Base-by-base conservation (phyloP, 192 early-diverging fungal species). In the Mortierella antarctica region DNA sequence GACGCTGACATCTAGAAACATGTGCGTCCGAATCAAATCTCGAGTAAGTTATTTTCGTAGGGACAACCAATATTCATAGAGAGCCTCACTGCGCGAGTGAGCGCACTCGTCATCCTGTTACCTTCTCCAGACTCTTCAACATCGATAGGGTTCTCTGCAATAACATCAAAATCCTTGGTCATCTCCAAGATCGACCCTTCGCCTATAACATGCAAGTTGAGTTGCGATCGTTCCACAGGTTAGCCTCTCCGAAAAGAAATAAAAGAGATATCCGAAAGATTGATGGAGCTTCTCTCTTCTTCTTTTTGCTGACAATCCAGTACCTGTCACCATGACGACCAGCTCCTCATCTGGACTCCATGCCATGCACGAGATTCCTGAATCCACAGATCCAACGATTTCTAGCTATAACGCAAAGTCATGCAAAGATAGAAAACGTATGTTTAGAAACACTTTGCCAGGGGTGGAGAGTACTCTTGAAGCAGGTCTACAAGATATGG, bases 261-360 rank as follows among this genome's bases (percentile, higher is more conserved):
- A 31, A 31, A 31, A 31, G 3, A 31, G 31, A 31, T 31, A 31
- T 1, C 31, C 1, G 31, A 31, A 31, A 31, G 31, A 1, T 31
- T 31, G 31, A 3, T 31, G 3, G 31, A 31, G 31, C 3, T 31
- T 31, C 31, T 31, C 3, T 31, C 31, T 31, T 2, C 13, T 15
- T 4, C 13, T 51, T 17, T 51, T 51, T 17, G 13, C 13, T 17
- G 17, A 15, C 50, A 17, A 51, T 51, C 11, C 50, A 4, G 15
- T 85, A 87, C 93, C 92, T 8, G 94, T 96, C 8, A 96, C 88
- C 62, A 97, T 79, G 11, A 94, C 81, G 62, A 96, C 85, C 2
- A 97, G 64, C 77, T 97, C 96, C 61, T 93, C 90, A 73, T 98
- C 97, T 14, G 96, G 96, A 84, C 93, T 95, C 96, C 94, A 96